Evolutionary conservation across 2,329 filamentous ascomycete species (phyloP), one percentile per base, ranked within the genome.

Genomic region (Catunica adiposa): DNA sequence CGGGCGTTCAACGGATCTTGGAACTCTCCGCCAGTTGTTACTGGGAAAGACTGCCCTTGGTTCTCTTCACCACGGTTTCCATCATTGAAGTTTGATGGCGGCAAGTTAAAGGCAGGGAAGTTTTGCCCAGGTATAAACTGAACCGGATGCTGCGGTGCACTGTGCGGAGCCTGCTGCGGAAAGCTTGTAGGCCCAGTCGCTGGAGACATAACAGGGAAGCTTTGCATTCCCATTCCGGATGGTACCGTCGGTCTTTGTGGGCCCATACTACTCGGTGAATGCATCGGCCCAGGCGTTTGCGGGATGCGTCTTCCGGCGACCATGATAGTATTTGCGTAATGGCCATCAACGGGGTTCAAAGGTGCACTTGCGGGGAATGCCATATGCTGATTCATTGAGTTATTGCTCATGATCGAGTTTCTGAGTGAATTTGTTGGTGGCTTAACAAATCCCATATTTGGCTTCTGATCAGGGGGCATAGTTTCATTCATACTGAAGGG

Each of bases 91-190:
- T 80, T 76, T 29, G 80, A 75, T 50, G 80, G 76, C 37, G 81
- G 79, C 50, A 85, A 68, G 57, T 74, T 76, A 62, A 85, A 82
- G 0, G 77, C 73, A 29, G 79, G 73, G 58, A 82, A 81, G 60
- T 76, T 81, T 60, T 81, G 75, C 56, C 82, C 77, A 38, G 72
- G 67, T 23, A 80, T 76, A 63, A 80, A 85, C 42, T 66, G 65
- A 56, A 69, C 66, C 23, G 70, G 69, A 61, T 73, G 76, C 48
- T 69, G 70, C 50, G 68, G 75, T 62, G 63, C 70, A 61, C 61
- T 69, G 54, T 70, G 70, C 20, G 54, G 34, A 3, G 31, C 51
- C 9, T 56, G 57, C 25, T 70, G 29, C 8, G n/a, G 71, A 62
- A 71, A 77, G 59, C 65, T 72, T 60, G 73, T 70, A 52, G 74